Conservation (phyloP, 768 basidiomycete genomes). For the Boletus sensibilis region DNA sequence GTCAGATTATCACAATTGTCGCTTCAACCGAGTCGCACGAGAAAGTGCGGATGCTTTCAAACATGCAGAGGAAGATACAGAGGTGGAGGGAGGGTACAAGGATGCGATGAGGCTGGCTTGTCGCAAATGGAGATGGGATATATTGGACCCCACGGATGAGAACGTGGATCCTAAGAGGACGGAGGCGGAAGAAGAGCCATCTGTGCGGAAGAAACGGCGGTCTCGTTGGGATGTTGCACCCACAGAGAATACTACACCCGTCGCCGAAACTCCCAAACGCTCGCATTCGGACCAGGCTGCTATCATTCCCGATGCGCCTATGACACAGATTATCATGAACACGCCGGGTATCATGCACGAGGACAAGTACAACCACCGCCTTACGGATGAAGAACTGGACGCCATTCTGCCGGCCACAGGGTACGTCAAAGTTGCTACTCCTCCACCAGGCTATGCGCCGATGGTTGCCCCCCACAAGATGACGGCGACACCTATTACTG, state of each 20-base stretch:
- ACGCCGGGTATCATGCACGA: constrained; percentile 80
- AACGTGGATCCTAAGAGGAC: too few species aligned
- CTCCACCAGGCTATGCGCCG: constrained; percentile 91
- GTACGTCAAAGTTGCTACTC: constrained; percentile 80
- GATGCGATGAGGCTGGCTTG: constrained; percentile 97
- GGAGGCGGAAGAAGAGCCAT: constrained; percentile 74
- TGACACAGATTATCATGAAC: constrained; percentile 84
- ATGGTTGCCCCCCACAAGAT: constrained; percentile 62
- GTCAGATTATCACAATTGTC: constrained; percentile 91
- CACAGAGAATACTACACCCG: constrained; percentile 52
- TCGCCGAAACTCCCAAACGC: constrained; percentile 76
- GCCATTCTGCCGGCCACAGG: constrained; percentile 81
- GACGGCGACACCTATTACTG: constrained; percentile 51
- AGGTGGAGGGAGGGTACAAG: constrained; percentile 85
- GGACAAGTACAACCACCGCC: constrained; percentile 94
- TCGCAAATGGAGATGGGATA: too few species aligned
- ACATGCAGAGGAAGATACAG: constrained; percentile 61
- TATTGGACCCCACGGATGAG: too few species aligned
- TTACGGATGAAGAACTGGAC: constrained; percentile 94
- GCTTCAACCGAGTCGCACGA: constrained; percentile 80
- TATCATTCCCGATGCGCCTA: constrained; percentile 60
- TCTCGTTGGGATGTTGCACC: constrained; percentile 97
- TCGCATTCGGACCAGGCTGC: constrained; percentile 98
- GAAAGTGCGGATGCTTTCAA: constrained; percentile 80
- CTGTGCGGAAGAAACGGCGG: constrained; percentile 80